Evolutionary conservation across 352 stramenopile species (phyloP).

Genomic region (Phytophthora brassicae): DNA sequence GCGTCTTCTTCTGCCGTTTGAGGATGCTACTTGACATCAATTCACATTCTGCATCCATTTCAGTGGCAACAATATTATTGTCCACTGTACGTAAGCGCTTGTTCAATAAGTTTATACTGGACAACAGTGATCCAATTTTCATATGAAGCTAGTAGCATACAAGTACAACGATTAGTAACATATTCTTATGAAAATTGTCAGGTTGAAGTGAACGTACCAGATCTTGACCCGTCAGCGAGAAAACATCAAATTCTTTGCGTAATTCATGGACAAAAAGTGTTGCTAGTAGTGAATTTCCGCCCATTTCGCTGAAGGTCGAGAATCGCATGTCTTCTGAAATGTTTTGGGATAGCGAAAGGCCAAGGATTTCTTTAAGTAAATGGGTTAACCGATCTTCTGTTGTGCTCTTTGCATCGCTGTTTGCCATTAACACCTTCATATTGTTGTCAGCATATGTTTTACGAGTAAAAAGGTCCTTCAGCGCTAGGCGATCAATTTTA

Average conservation of each 20-base stretch:
- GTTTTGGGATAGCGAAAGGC: background rate
- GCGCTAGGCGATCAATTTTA: constrained; percentile 40
- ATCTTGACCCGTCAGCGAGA: constrained; percentile 15
- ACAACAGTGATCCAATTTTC: constrained; percentile 22
- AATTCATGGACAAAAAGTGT: constrained; percentile 52
- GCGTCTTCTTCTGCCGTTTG: constrained; percentile 27
- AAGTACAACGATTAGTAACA: constrained; percentile 3
- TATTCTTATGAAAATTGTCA: background rate
- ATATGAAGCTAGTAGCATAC: constrained; percentile 23
- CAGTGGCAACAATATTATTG: background rate
- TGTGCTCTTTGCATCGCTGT: background rate
- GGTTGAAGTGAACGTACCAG: constrained; percentile 26
- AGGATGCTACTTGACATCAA: background rate
- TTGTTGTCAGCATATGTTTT: background rate
- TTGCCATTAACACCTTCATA: background rate
- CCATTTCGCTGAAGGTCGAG: constrained; percentile 43
- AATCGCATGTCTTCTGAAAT: background rate
- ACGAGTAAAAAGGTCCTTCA: constrained; percentile 22
- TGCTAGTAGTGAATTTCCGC: constrained; percentile 57
- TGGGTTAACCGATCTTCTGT: constrained; percentile 2
- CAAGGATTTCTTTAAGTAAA: constrained; percentile 19
- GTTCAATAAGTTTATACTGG: background rate
- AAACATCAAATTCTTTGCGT: constrained; percentile 15
- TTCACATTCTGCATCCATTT: background rate
- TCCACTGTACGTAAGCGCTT: background rate